Evolutionary conservation across 1,284 basidiomycete species (phyloP), one percentile per base, ranked within the genome.

Genomic region (Xerocomus minutiporus): DNA sequence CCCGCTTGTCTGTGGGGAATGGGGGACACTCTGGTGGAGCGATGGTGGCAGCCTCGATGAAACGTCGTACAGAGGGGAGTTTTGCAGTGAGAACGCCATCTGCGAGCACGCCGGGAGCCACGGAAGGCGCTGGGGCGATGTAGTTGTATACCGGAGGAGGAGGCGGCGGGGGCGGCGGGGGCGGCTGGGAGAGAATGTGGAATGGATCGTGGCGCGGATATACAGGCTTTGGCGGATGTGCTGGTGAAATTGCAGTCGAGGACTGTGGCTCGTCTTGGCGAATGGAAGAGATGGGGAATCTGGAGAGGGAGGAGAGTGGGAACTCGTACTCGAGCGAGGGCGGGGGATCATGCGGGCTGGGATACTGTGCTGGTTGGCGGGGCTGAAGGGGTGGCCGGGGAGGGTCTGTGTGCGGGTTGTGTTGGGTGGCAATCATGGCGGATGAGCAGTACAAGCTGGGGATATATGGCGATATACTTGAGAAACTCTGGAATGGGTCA

Each of bases 151-250:
- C 45, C 56, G 61, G 58, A 23, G 58, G 58, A 0, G 64, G 62
- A 8, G 60, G 62, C 9, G 65, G 62, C 12, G 65, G 51, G 34
- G 65, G 51, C 0, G 58, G 43, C 11, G 63, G 50, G 28, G 65
- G 51, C 0, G 55, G 41, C 54, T 57, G 64, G n/a, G 67, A 58
- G 60, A 70, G 68, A 28, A 67, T 59, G 53, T 53, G 48, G 38
- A 67, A 66, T 8, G 65, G 65, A 68, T 67, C 65, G 57, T 67
- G 61, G 28, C 65, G 65, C 1, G 65, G 65, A 53, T 66, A 67
- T 54, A 66, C 45, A 40, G 57, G 68, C 20, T 55, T 46, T 3
- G 67, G 68, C 20, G 65, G 65, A 23, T 55, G 50, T 1, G 36
- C 31, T 7, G 65, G 68, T 11, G 62, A 63, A 0, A 23, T 34